phyloP scores from a whole-genome alignment of 371 early-diverging fungal species.

The Entomophthora muscae region DNA sequence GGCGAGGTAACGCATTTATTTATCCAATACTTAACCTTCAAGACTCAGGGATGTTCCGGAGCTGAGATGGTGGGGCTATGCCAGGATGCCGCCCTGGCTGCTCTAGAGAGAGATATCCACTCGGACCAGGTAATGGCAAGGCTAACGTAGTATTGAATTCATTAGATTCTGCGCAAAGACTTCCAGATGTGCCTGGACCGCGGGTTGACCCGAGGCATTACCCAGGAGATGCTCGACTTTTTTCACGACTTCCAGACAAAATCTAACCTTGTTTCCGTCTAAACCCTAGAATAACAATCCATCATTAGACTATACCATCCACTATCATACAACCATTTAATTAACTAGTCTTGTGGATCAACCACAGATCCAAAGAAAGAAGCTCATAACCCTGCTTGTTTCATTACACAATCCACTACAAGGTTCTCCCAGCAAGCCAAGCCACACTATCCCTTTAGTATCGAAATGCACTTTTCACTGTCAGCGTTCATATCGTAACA shows the following conservation, averaged over 20 bases:
- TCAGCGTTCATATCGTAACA: no score
- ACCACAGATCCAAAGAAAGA: no score
- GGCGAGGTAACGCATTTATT: constrained; percentile 19
- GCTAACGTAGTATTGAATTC: constrained; percentile 31
- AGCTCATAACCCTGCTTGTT: no score
- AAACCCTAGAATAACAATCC: no score
- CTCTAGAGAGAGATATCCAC: constrained; percentile 71
- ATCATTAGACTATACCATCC: no score
- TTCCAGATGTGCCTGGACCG: neutral
- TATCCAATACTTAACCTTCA: constrained; percentile 3
- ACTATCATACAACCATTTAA: no score
- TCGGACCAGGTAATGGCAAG: constrained; percentile 35
- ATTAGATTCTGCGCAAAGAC: constrained; percentile 18
- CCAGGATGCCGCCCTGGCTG: constrained; percentile 82
- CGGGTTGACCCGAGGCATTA: constrained; percentile 53
- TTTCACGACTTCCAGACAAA: constrained; percentile 35
- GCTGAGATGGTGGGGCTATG: constrained; percentile 89
- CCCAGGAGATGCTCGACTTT: constrained; percentile 80
- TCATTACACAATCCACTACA: no score
- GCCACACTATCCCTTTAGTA: no score
- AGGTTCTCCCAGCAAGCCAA: no score
- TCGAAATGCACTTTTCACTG: no score
- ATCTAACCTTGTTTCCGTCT: neutral
- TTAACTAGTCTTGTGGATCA: no score
- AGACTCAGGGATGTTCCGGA: constrained; percentile 85